Base-by-base conservation (phyloP, 345 rosid species). In the Moringa oleifera region DNA sequence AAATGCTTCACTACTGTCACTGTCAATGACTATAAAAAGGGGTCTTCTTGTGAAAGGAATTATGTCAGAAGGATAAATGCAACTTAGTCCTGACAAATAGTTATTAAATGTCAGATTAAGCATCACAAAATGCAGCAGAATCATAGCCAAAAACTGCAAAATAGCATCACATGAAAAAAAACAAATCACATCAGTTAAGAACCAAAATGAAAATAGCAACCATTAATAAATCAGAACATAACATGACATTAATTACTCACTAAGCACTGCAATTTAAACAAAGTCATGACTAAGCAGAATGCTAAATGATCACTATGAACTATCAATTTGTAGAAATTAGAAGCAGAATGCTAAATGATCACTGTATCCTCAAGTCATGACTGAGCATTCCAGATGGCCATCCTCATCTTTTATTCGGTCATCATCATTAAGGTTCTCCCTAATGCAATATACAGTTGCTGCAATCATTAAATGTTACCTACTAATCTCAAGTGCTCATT, bases 41-140 rank as follows among this genome's bases (percentile, higher is more conserved):
- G 96, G 91, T 71, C 79, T 85, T 73, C 98, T 84, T 51, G 98
- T 89, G 73, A 92, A 92, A 64, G 98, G 96, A 79, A 87, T 77
- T 62, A 92, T 69, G 82, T 92, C 95, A 66, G 80, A 70, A 47
- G 98, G 96, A 70, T 89, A 87, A 66, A 92, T 75, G 79, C 76
- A 82, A 79, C 83, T 92, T 65, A 79, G 58, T 80, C 93, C 98
- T 92, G 83, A 51, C 74, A 33, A 79, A 65, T 16, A 37, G 24
- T 55, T 63, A 69, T 56, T 21, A 36, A 33, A 55, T 19, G 62
- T 71, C 63, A 73, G 69, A 47, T 37, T 18, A 58, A 53, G 47
- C 33, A 62, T 46, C 45, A 33, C 6, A n/a, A 58, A 17, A 56
- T 37, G 17, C 24, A 9, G 46, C 18, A 50, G 28, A 68, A 45